Evolutionary conservation across 495 filamentous ascomycete genomes (phyloP), one percentile per base, ranked within the genome.

Genomic region (Penicillium maclennaniae): DNA sequence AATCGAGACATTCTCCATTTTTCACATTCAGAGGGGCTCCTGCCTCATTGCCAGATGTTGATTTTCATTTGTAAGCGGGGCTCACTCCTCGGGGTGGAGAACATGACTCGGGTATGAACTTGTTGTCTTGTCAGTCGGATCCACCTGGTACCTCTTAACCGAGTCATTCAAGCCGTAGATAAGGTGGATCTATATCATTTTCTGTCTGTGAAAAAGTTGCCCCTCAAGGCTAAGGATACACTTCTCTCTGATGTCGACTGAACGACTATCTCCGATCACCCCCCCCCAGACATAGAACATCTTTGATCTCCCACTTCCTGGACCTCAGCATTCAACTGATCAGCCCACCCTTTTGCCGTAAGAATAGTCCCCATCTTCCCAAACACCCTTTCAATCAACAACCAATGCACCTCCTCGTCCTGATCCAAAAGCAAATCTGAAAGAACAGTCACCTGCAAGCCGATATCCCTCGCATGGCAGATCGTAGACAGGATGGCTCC

Each of bases 401-500:
- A 19, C 7, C 63, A 19, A 44, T 75, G 73, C 7, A 69, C 46
- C 21, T 70, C 67, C 23, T 64, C 50, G 34, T 74, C 55, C 0
- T 55, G 53, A 57, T 77, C 72, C 59, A 69, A 54, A 45, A 70
- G 74, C 3, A 69, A 43, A 54, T 75, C 71, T 19, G 63, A 55
- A 42, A 75, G 28, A 0, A 77, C 66, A 4, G 63, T 68, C 27
- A 75, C 31, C 2, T 54, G 42, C 31, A 68, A 71, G 46, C 75
- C 74, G 46, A 66, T 34, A 56, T 75, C 71, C 15, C 51, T 57
- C 7, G 66, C 72, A 19, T 70, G 60, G 10, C 66, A 68, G 21
- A 75, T 57, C 12, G 72, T 77, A 4, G 71, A 73, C 27, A 77
- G 55, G 7, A 74, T 70, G 7, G 67, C 71, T 10, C 71, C 72